Percentiles rank a stretch among this genome's conserved stretches.
Evolutionary conservation across 352 stramenopile species (phyloP).

Genomic region (Globisporangium emineosum): DNA sequence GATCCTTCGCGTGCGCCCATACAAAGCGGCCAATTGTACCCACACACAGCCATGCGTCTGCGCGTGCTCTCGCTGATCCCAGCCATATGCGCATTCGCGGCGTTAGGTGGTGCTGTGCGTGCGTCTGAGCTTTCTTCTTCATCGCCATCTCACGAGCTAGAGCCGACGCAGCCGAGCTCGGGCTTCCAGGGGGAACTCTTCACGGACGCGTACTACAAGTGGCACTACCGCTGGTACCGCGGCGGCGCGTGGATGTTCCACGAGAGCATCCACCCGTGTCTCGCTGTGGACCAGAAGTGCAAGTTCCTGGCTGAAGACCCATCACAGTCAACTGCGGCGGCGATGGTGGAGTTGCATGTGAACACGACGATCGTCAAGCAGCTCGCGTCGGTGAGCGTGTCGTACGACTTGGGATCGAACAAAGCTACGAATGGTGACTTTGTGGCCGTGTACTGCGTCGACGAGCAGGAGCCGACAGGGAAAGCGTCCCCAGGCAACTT

Average conservation of each 20-base stretch:
- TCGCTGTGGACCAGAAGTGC: constrained; percentile 7
- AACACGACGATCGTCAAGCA: constrained; percentile 29
- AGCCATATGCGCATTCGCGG: neutral
- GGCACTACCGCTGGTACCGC: constrained; percentile 31
- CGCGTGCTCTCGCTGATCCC: neutral
- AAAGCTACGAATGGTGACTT: constrained; percentile 20
- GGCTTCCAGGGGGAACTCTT: constrained; percentile 7
- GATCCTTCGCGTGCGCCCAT: neutral
- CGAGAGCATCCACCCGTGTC: constrained; percentile 29
- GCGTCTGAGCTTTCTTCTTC: neutral
- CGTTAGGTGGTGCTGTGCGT: neutral
- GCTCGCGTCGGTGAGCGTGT: constrained; percentile 17
- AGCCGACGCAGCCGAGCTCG: neutral
- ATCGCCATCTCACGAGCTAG: neutral
- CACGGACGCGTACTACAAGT: constrained; percentile 14
- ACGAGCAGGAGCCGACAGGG: constrained; percentile 18
- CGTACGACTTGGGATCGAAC: constrained; percentile 13
- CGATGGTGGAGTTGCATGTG: constrained; percentile 3
- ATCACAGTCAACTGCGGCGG: neutral
- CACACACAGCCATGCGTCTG: neutral
- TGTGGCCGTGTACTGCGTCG: constrained; percentile 36
- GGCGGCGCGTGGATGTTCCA: constrained; percentile 36
- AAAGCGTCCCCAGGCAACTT: constrained; percentile 9
- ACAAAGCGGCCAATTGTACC: neutral
- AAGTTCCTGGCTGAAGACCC: constrained; percentile 5